phyloP scores from a whole-genome alignment of 2,329 filamentous ascomycete species.

The Calonectria hawksworthii region DNA sequence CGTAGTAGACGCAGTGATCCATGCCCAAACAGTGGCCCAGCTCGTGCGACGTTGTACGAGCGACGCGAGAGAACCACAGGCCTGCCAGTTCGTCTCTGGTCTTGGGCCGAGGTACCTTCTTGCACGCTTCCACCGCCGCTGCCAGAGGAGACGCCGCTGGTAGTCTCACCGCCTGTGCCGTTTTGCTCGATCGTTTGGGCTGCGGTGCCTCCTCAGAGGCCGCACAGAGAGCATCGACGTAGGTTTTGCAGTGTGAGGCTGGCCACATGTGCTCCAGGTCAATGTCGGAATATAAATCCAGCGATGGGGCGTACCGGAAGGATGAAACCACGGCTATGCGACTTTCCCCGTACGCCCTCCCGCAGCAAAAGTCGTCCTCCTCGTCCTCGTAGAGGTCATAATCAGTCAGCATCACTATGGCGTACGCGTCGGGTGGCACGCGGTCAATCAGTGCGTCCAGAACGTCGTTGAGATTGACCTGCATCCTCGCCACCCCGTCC shows the following conservation, averaged over 20 bases:
- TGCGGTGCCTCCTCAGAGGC: not conserved
- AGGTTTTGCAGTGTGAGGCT: conserved; percentile 70
- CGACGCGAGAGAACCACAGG: conserved; percentile 71
- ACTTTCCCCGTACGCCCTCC: conserved; percentile 75
- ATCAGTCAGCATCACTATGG: conserved; percentile 68
- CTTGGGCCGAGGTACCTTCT: conserved; percentile 33
- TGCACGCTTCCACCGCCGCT: conserved; percentile 51
- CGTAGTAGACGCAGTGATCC: conserved; percentile 75
- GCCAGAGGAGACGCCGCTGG: conserved; percentile 46
- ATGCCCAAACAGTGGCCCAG: conserved; percentile 77
- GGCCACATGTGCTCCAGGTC: conserved; percentile 73
- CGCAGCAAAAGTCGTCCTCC: conserved; percentile 77
- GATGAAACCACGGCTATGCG: conserved; percentile 73
- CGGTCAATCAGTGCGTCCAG: conserved; percentile 68
- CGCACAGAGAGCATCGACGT: conserved; percentile 57
- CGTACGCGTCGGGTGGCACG: conserved; percentile 70
- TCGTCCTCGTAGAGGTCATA: conserved; percentile 77
- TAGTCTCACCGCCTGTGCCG: not conserved
- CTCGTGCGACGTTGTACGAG: conserved; percentile 74
- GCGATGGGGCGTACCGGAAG: conserved; percentile 71
- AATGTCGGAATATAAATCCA: conserved; percentile 56
- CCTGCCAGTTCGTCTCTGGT: conserved; percentile 49
- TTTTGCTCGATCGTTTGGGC: not conserved
- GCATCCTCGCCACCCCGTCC: conserved; percentile 61
- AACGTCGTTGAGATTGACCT: conserved; percentile 73